Percentiles rank a stretch among this genome's conserved stretches.
These are phyloP conservation scores for Pestalotiopsis sp. DNA, from an alignment of 2,329 filamentous ascomycete genomes.

Conservation along the genomic window DNA sequence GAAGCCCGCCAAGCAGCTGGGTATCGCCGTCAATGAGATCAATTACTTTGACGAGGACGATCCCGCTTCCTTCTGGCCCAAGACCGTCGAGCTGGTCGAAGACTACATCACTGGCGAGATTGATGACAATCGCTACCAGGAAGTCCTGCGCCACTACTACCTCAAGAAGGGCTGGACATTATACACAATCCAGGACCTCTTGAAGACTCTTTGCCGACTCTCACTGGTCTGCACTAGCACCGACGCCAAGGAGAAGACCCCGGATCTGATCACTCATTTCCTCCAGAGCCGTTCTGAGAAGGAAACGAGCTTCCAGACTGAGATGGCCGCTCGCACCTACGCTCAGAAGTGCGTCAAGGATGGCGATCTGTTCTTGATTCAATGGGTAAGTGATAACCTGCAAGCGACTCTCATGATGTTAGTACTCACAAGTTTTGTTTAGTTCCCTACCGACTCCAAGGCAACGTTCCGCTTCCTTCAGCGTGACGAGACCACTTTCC, in stretches of 20 bases:
- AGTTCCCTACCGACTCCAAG: constrained; percentile 70
- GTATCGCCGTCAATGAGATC: constrained; percentile 76
- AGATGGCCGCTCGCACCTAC: constrained; percentile 88
- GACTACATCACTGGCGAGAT: constrained; percentile 82
- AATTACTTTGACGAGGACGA: constrained; percentile 75
- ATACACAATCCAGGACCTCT: constrained; percentile 89
- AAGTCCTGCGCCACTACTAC: constrained; percentile 89
- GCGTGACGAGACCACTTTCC: constrained; percentile 75
- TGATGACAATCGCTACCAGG: constrained; percentile 83
- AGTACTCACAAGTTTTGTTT: constrained; percentile 19
- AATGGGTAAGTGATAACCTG: constrained; percentile 70
- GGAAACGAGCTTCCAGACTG: constrained; percentile 85
- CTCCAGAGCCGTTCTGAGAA: constrained; percentile 79
- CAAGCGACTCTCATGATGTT: background rate
- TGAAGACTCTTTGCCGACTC: constrained; percentile 79
- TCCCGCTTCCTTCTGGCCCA: constrained; percentile 76
- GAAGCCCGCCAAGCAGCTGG: constrained; percentile 83
- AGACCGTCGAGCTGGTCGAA: constrained; percentile 83
- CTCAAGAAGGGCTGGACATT: constrained; percentile 88
- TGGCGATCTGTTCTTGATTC: constrained; percentile 85
- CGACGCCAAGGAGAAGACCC: constrained; percentile 90
- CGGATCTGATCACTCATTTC: constrained; percentile 87
- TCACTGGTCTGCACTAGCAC: constrained; percentile 81
- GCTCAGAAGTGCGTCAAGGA: constrained; percentile 94
- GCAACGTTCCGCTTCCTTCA: constrained; percentile 73